These are phyloP conservation scores for Drechslera avenae DNA, from an alignment of 2,329 filamentous ascomycete species.

Conservation along the genomic window DNA sequence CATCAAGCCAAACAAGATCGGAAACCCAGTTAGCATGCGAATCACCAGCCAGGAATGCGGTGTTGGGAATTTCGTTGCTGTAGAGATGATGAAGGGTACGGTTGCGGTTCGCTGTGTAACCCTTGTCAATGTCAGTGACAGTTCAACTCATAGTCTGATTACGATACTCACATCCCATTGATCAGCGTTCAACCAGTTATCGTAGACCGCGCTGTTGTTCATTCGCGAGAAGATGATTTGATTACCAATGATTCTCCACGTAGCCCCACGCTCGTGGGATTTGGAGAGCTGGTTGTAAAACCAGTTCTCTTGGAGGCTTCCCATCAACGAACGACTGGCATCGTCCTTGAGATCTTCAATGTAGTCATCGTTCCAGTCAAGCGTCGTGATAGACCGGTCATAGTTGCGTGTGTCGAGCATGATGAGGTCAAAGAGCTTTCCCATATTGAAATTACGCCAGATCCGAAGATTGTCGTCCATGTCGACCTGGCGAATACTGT, in stretches of 20 bases:
- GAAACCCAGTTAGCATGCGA: conserved; percentile 65
- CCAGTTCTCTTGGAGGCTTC: conserved; percentile 73
- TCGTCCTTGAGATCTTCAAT: conserved; percentile 66
- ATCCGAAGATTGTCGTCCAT: conserved; percentile 53
- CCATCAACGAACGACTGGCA: conserved; percentile 70
- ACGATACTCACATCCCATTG: conserved; percentile 57
- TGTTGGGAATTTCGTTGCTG: conserved; percentile 70
- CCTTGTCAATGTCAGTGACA: conserved; percentile 48
- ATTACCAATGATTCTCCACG: conserved; percentile 72
- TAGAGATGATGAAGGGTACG: conserved; percentile 69
- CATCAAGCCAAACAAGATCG: conserved; percentile 51
- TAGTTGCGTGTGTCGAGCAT: conserved; percentile 52
- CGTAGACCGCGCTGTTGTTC: conserved; percentile 30
- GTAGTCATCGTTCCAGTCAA: conserved; percentile 61
- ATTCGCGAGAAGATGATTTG: conserved; percentile 57
- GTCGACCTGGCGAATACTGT: conserved; percentile 50
- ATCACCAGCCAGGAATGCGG: conserved; percentile 72
- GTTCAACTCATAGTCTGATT: not conserved
- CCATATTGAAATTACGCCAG: conserved; percentile 49
- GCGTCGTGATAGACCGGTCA: conserved; percentile 42
- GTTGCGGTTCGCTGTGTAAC: conserved; percentile 70
- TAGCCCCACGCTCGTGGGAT: conserved; percentile 64
- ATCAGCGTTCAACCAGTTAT: conserved; percentile 55
- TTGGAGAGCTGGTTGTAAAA: conserved; percentile 54
- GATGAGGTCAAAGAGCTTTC: conserved; percentile 49